Evolutionary conservation across 2,329 filamentous ascomycete genomes (phyloP), one percentile per base, ranked within the genome.

Genomic region (Venturia pyrina): DNA sequence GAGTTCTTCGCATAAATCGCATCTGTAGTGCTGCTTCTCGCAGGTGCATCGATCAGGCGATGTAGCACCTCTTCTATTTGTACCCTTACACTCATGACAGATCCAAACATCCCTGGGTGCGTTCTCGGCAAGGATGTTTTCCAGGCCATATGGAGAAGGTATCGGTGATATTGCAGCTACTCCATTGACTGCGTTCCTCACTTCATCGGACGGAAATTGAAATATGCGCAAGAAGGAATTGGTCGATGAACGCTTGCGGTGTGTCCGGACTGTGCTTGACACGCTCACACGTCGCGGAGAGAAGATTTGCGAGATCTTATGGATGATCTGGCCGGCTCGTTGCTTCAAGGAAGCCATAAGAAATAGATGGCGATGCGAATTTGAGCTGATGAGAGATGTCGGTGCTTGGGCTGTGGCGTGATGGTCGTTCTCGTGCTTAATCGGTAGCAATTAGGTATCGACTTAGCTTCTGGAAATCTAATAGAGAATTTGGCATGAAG

Each of bases 121-220:
- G 21, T 53, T 37, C 19, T 19, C 32, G 19, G 28, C 32, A 15
- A 59, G 32, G 5, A 2, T 19, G 37, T 59, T 37, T 3, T 37
- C 32, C 19, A 5, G 53, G 11, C 19, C 28, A 19, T 5, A n/a
- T n/a, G 53, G 53, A 59, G 53, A 59, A 11, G 53, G 15, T 13
- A 59, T 34, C 5, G 53, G 28, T 11, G 32, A 59, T 7, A 37
- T 8, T 32, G n/a, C 17, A 37, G 53, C 32, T 19, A 15, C 32
- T 37, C 4, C 8, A 21, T 17, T 28, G 11, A 11, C 21, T 10
- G 21, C 8, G 48, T 19, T n/a, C 3, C 13, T 37, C 2, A 15
- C 53, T 59, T 37, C 28, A 13, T 72, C 19, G 70, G 53, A 37
- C 5, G 28, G 11, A 1, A 5, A 34, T n/a, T 21, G 53, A 17